Evolutionary conservation across 208 protist species (phyloP), one percentile per base, ranked within the genome.

Genomic region (Wallacemonas sp.): DNA sequence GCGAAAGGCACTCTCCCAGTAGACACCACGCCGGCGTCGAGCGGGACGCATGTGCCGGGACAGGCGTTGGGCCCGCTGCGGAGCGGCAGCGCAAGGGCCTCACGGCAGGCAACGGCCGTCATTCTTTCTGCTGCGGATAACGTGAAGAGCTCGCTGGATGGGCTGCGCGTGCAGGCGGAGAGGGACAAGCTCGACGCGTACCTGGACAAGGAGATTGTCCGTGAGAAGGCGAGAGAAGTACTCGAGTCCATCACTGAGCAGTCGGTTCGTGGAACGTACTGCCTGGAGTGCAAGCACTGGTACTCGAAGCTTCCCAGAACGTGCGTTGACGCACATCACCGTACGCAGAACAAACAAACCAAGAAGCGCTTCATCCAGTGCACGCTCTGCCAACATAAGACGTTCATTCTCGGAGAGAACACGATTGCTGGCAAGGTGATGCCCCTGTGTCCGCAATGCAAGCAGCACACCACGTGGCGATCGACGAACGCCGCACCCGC

Each of bases 331-430:
- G 70, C 72, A 31, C 67, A 77, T 26, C 88, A 94, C 71, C 68
- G 68, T 9, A 39, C 81, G 3, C 77, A 88, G 71, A 34, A 66
- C 49, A 72, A 61, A 33, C 39, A 72, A 19, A 85, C 88, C 14
- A 63, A 75, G 39, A 79, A 85, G 54, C 79, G 77, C 63, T 91
- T 83, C 61, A 80, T 90, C 66, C 70, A 84, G 66, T 94, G 88
- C 66, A 76, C 82, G 42, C 75, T 86, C 59, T 94, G 88, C 70
- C 34, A 49, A 27, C 90, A 91, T 75, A 91, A 89, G 66, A 91
- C 81, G 9, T 84, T 76, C 42, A 54, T 91, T 15, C 66, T 94
- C 30, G 88, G 88, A 6, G 77, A 91, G 27, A 72, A 72, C 39
- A 75, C 72, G n/a, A 68, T 72, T 21, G 76, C 84, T 0, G 84